Evolutionary conservation across 805 yeast species (phyloP).

Genomic region (Sugiyamaella americana): DNA sequence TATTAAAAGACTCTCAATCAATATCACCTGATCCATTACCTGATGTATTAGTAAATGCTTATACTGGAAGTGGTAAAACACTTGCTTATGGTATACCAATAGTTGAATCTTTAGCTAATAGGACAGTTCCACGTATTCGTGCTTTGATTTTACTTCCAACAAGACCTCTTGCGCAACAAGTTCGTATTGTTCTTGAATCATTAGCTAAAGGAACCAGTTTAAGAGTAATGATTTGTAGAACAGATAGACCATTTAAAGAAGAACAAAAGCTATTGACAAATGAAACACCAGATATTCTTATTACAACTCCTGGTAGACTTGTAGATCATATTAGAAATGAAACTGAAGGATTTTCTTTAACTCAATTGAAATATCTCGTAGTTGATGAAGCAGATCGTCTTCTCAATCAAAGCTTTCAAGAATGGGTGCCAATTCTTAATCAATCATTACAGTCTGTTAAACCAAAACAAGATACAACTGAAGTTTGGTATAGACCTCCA

Average conservation of each 20-base stretch:
- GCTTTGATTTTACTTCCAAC: slow-evolving; percentile 87
- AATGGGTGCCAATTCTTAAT: slow-evolving; percentile 63
- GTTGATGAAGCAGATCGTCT: slow-evolving; percentile 94
- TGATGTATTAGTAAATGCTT: slow-evolving; percentile 82
- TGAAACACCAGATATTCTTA: slow-evolving; percentile 32
- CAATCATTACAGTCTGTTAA: slow-evolving; percentile 17
- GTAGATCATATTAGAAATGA: slow-evolving; percentile 46
- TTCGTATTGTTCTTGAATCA: slow-evolving; percentile 52
- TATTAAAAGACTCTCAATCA: slow-evolving; percentile 37
- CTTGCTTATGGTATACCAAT: slow-evolving; percentile 83
- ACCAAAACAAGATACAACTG: slow-evolving; percentile 12
- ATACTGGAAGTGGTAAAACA: slow-evolving; percentile 96
- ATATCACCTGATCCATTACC: slow-evolving; percentile 32
- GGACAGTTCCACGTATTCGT: slow-evolving; percentile 66
- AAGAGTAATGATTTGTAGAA: slow-evolving; percentile 50
- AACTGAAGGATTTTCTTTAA: slow-evolving; percentile 34
- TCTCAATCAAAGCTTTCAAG: slow-evolving; percentile 90
- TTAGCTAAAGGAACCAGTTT: slow-evolving; percentile 64
- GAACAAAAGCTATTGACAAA: slow-evolving; percentile 50
- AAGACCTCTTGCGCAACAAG: slow-evolving; percentile 79
- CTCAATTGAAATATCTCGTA: slow-evolving; percentile 55
- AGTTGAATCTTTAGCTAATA: slow-evolving; percentile 54
- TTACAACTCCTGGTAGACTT: slow-evolving; percentile 79
- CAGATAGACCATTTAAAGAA: slow-evolving; percentile 52
- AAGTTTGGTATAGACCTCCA: slow-evolving; percentile 34